Conservation (phyloP, 2,329 filamentous ascomycete species). For the Xylaria sp. region DNA sequence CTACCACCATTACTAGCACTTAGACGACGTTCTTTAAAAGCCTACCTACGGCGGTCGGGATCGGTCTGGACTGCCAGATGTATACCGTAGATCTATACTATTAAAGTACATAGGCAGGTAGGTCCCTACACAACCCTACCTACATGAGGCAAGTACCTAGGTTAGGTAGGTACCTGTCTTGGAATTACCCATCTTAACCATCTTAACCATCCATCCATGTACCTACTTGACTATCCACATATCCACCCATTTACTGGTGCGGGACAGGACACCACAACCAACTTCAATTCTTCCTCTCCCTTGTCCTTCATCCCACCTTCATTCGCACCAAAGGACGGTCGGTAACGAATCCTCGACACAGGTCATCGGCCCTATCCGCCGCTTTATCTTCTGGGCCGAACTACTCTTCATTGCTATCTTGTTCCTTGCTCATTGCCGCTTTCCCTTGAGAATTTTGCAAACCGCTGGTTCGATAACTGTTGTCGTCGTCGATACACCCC, state of each 20-base stretch:
- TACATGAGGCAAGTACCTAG: no score
- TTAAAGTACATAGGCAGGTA: no score
- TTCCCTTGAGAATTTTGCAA: neutral
- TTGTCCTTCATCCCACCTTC: slow-evolving; percentile 25
- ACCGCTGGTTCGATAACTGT: slow-evolving; percentile 17
- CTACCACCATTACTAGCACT: no score
- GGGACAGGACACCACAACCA: neutral
- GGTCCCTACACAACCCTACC: no score
- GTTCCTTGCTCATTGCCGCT: neutral
- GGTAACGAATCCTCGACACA: slow-evolving; percentile 5
- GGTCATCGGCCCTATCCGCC: neutral
- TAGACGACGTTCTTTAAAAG: no score
- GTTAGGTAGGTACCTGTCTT: no score
- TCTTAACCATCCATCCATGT: neutral
- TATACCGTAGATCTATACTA: neutral
- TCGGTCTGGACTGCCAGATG: no score
- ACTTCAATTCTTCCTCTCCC: slow-evolving; percentile 16
- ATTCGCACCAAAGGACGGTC: slow-evolving; percentile 4
- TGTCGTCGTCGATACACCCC: slow-evolving; percentile 6
- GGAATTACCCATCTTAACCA: neutral
- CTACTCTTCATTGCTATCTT: neutral
- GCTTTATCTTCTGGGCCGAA: neutral
- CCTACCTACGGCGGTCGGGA: no score
- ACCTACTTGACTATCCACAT: neutral
- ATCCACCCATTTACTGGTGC: slow-evolving; percentile 2